Evolutionary conservation across 1,139 yeast genomes (phyloP).

Genomic region (Nadsonia commutata): DNA sequence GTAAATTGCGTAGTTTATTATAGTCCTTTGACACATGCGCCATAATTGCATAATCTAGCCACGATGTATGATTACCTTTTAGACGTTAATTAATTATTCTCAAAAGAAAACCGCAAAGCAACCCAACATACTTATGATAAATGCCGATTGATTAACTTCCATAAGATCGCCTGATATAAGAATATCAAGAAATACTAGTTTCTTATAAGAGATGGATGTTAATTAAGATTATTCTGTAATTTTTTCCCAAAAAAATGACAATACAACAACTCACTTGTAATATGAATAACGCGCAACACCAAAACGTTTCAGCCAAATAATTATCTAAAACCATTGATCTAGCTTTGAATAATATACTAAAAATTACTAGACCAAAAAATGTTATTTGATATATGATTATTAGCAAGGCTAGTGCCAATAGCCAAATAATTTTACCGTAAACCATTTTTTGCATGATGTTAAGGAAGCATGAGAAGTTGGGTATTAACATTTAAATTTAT

Average conservation of each 20-base stretch:
- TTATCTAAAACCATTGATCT: not conserved
- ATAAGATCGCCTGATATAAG: slow-evolving; percentile 9
- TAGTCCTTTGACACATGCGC: slow-evolving; percentile 28
- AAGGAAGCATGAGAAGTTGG: not conserved
- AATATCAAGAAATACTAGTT: not conserved
- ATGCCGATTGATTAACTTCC: slow-evolving; percentile 10
- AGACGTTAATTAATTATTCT: not conserved
- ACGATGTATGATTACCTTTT: slow-evolving; percentile 38
- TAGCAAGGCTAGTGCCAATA: not conserved
- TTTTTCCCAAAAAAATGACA: not conserved
- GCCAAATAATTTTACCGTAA: not conserved
- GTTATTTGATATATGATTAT: not conserved
- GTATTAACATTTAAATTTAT: not conserved
- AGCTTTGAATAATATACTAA: not conserved
- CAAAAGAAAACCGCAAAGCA: slow-evolving; percentile 1
- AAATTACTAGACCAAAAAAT: not conserved
- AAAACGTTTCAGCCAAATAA: not conserved
- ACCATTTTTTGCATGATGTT: not conserved
- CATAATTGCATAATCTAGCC: slow-evolving; percentile 39
- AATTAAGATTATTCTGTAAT: not conserved
- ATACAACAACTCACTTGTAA: not conserved
- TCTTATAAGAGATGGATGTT: not conserved
- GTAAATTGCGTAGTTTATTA: slow-evolving; percentile 13
- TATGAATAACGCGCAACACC: not conserved
- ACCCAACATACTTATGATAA: slow-evolving; percentile 9